These are phyloP conservation scores for Trichoderma arundinaceum DNA, from an alignment of 2,329 filamentous ascomycete species.

Conservation along the genomic window DNA sequence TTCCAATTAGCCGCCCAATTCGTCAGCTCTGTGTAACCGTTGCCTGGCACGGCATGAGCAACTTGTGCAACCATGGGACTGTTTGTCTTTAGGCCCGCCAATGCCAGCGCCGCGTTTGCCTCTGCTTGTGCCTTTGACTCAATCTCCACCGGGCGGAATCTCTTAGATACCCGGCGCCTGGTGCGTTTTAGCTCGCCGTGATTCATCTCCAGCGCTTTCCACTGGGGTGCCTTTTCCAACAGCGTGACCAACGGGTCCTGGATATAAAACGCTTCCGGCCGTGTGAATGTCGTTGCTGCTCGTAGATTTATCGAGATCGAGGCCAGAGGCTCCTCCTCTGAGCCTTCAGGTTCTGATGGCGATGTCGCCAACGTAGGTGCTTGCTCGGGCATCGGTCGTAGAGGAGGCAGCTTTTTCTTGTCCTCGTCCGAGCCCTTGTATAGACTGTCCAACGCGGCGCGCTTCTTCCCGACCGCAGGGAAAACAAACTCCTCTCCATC, in stretches of 20 bases:
- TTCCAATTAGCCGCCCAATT: slow-evolving; percentile 25
- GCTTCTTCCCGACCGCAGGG: slow-evolving; percentile 33
- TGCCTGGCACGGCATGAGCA: slow-evolving; percentile 14
- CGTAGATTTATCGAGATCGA: slow-evolving; percentile 44
- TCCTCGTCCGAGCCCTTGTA: slow-evolving; percentile 33
- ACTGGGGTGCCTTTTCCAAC: slow-evolving; percentile 34
- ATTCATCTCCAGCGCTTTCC: slow-evolving; percentile 33
- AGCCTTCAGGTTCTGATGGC: slow-evolving; percentile 42
- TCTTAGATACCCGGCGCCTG: slow-evolving; percentile 17
- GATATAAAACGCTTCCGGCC: slow-evolving; percentile 37
- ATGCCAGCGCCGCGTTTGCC: slow-evolving; percentile 34
- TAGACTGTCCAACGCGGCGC: slow-evolving; percentile 17
- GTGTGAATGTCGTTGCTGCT: slow-evolving; percentile 33
- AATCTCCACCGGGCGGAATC: slow-evolving; percentile 9
- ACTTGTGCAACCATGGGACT: slow-evolving; percentile 33
- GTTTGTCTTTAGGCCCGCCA: slow-evolving; percentile 37
- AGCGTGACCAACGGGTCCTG: slow-evolving; percentile 36
- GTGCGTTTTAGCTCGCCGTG: neutral
- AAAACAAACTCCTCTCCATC: slow-evolving; percentile 46
- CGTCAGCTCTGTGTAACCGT: slow-evolving; percentile 4
- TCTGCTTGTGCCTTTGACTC: slow-evolving; percentile 35
- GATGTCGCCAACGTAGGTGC: slow-evolving; percentile 33
- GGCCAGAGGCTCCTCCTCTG: slow-evolving; percentile 39
- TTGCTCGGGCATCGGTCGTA: slow-evolving; percentile 38
- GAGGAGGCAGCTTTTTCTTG: slow-evolving; percentile 40